Conservation (phyloP, 495 filamentous ascomycete genomes). For the Neurospora sp. region DNA sequence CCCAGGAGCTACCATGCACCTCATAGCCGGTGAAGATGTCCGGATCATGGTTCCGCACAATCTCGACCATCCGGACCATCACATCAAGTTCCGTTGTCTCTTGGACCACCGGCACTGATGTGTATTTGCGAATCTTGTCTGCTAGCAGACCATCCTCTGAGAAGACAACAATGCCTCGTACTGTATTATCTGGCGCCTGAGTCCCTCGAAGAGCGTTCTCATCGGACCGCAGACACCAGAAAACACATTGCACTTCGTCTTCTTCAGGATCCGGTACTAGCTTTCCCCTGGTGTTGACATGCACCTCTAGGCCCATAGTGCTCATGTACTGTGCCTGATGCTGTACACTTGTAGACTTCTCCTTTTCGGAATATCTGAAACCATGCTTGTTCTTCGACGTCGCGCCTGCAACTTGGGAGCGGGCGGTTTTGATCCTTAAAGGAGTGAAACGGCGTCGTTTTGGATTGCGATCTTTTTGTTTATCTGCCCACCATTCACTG, state of each 20-base stretch:
- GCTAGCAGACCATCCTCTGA: slow-evolving; percentile 47
- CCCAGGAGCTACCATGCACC: slow-evolving; percentile 88
- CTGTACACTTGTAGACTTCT: slow-evolving; percentile 62
- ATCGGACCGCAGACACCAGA: slow-evolving; percentile 81
- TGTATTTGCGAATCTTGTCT: slow-evolving; percentile 33
- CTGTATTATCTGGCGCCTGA: slow-evolving; percentile 26
- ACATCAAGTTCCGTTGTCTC: slow-evolving; percentile 76
- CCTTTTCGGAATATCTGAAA: slow-evolving; percentile 79
- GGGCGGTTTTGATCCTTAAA: slow-evolving; percentile 26
- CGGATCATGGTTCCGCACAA: slow-evolving; percentile 75
- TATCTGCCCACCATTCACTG: slow-evolving; percentile 49
- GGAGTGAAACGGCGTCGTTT: slow-evolving; percentile 26
- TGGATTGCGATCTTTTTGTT: slow-evolving; percentile 14
- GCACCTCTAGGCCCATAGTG: slow-evolving; percentile 90
- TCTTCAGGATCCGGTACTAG: slow-evolving; percentile 79
- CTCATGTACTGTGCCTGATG: slow-evolving; percentile 93
- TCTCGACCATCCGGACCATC: slow-evolving; percentile 70
- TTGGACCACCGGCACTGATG: slow-evolving; percentile 52
- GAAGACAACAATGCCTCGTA: slow-evolving; percentile 53
- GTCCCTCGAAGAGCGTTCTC: slow-evolving; percentile 27
- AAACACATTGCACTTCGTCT: slow-evolving; percentile 81
- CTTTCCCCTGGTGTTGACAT: slow-evolving; percentile 76
- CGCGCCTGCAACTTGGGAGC: slow-evolving; percentile 82
- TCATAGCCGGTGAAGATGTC: slow-evolving; percentile 95
- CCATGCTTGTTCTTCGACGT: slow-evolving; percentile 79